These are phyloP conservation scores for Candida broadrunensis DNA, from an alignment of 805 yeast genomes.

Conservation along the genomic window DNA sequence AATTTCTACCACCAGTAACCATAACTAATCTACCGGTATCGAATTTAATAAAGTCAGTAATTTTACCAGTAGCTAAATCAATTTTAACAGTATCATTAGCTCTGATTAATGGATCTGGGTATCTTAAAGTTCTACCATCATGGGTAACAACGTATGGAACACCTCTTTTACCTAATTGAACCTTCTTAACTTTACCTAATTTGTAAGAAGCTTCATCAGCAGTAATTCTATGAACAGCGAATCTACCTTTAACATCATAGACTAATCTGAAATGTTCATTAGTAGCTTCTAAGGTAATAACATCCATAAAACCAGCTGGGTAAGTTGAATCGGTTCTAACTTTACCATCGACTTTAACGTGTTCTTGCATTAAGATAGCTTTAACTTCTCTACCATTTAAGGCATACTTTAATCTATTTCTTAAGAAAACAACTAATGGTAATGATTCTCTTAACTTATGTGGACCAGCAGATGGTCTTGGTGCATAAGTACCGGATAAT, in stretches of 20 bases:
- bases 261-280: conserved; percentile 99
- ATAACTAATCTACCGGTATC: conserved; percentile 40
- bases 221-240: conserved; percentile 98
- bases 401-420: conserved; percentile 99
- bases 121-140: conserved; percentile 99
- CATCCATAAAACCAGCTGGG: conserved; percentile 99
- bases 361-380: conserved; percentile 97
- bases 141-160: conserved; percentile 98
- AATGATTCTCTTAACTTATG: conserved; percentile 98
- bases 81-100: conserved; percentile 98
- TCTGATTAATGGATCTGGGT: conserved; percentile 97
- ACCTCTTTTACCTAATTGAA: conserved; percentile 97
- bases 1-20: conserved; percentile 43
- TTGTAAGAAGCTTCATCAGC: conserved; percentile 98
- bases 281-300: conserved; percentile 94
- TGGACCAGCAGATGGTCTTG: conserved; percentile 99
- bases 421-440: conserved; percentile 93
- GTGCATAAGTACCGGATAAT: conserved; percentile 98
- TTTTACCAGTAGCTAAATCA: conserved; percentile 94
- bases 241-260: conserved; percentile 98
- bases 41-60: conserved; percentile 48
- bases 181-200: conserved; percentile 97
- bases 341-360: conserved; percentile 97
- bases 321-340: conserved; percentile 98
- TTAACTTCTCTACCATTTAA: conserved; percentile 98